Percentiles rank a stretch among this genome's conserved stretches.
Conservation (phyloP, 148 eudicot genomes). For the Rhododendron henanense region DNA sequence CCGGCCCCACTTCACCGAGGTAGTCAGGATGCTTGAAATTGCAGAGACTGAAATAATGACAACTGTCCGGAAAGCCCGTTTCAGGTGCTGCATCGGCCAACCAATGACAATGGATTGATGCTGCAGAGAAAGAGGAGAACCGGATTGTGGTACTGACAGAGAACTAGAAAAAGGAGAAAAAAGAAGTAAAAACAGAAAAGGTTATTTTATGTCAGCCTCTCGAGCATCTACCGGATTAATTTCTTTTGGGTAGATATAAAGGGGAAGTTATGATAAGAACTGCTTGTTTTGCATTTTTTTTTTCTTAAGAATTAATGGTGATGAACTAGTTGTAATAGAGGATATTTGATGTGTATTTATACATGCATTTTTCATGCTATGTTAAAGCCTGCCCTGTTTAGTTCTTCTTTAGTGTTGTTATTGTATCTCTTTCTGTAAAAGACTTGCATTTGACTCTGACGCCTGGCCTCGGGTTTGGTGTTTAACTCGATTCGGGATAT, state of each 20-base stretch:
- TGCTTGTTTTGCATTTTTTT: conserved; percentile 20
- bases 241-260: conserved; percentile 30
- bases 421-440: not conserved
- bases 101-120: conserved; percentile 78
- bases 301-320: conserved; percentile 21
- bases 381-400: conserved; percentile 1
- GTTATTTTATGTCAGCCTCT: conserved; percentile 30
- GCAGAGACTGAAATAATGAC: conserved; percentile 86
- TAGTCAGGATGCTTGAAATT: conserved; percentile 81
- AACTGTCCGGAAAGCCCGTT: conserved; percentile 83
- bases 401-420: not conserved
- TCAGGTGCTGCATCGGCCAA: conserved; percentile 90
- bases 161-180: conserved; percentile 12
- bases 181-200: conserved; percentile 13
- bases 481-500: not conserved
- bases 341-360: conserved; percentile 37
- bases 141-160: conserved; percentile 9
- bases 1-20: conserved; percentile 73
- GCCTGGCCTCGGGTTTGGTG: not conserved
- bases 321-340: conserved; percentile 31
- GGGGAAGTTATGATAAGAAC: conserved; percentile 23
- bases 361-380: conserved; percentile 11
- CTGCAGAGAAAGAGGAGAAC: conserved; percentile 5
- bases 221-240: conserved; percentile 42
- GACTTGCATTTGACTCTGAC: not conserved